Evolutionary conservation across 768 basidiomycete species (phyloP).

Genomic region (Suillus ampliporus): DNA sequence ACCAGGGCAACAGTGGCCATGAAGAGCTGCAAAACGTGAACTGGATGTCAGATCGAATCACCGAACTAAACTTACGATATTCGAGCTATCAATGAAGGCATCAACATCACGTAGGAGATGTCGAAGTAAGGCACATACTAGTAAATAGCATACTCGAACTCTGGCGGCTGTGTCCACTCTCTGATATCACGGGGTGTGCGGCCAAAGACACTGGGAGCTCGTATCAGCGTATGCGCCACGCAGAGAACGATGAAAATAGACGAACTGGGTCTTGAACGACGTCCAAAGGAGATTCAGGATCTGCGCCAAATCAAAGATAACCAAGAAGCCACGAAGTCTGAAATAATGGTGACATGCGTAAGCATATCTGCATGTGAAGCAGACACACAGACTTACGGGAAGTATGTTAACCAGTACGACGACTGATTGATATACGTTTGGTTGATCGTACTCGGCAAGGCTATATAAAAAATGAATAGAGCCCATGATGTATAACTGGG

Average conservation of each 20-base stretch:
- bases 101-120: slow-evolving; percentile 9
- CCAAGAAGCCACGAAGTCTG: slow-evolving; percentile 92
- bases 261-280: slow-evolving; percentile 82
- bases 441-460: slow-evolving; percentile 75
- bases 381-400: slow-evolving; percentile 66
- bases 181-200: slow-evolving; percentile 90
- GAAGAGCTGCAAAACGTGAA: slow-evolving; percentile 59
- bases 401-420: slow-evolving; percentile 92
- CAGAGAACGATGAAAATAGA: slow-evolving; percentile 9
- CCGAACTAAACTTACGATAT: slow-evolving; percentile 50
- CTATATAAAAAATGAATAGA: slow-evolving; percentile 42
- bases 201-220: slow-evolving; percentile 65
- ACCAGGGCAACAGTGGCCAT: slow-evolving; percentile 94
- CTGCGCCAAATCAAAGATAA: slow-evolving; percentile 94
- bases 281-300: slow-evolving; percentile 88
- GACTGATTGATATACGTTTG: slow-evolving; percentile 89
- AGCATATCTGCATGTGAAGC: slow-evolving; percentile 11
- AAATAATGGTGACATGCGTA: slow-evolving; percentile 8
- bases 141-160: slow-evolving; percentile 87
- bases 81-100: slow-evolving; percentile 46
- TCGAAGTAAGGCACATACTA: slow-evolving; percentile 56
- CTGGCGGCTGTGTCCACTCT: slow-evolving; percentile 88
- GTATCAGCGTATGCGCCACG: slow-evolving; percentile 11
- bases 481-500: background rate
- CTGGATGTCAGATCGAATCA: background rate